Conservation (phyloP, 371 early-diverging fungal genomes). For the Zychaea mexicana region DNA sequence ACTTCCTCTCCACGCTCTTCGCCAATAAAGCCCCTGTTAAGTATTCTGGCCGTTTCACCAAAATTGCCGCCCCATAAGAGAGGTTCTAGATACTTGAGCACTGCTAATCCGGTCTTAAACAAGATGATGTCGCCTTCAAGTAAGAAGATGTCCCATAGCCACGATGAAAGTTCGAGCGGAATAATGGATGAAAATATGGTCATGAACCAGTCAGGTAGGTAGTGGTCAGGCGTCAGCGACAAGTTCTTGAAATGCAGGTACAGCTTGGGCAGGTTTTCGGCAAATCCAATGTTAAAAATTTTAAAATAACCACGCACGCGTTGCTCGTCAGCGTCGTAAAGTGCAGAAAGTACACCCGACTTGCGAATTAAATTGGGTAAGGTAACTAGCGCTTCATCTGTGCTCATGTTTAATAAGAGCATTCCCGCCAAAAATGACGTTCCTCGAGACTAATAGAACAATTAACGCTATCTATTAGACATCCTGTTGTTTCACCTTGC, state of each 20-base stretch:
- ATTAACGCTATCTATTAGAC: not conserved
- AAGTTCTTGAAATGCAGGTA: constrained; percentile 54
- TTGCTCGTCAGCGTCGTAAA: constrained; percentile 40
- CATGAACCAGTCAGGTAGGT: constrained; percentile 55
- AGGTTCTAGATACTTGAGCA: constrained; percentile 51
- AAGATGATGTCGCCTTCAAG: constrained; percentile 51
- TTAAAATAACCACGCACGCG: constrained; percentile 50
- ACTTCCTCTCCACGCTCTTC: constrained; percentile 26
- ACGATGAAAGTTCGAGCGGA: constrained; percentile 46
- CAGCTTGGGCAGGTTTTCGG: constrained; percentile 51
- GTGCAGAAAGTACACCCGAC: constrained; percentile 38
- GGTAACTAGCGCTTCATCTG: constrained; percentile 34
- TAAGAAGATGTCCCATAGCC: constrained; percentile 54
- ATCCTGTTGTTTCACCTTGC: not conserved
- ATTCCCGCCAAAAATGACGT: constrained; percentile 53
- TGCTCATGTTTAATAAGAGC: constrained; percentile 46
- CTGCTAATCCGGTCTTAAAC: constrained; percentile 47
- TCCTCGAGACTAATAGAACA: constrained; percentile 35
- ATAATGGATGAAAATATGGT: constrained; percentile 51
- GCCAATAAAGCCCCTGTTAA: constrained; percentile 30
- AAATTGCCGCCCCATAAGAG: constrained; percentile 54
- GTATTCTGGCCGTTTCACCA: constrained; percentile 45
- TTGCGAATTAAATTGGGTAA: constrained; percentile 40
- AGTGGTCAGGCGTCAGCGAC: constrained; percentile 51
- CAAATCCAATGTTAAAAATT: constrained; percentile 52